Base-by-base conservation (phyloP, 257 asterid species). In the Capsicum rhomboideum region DNA sequence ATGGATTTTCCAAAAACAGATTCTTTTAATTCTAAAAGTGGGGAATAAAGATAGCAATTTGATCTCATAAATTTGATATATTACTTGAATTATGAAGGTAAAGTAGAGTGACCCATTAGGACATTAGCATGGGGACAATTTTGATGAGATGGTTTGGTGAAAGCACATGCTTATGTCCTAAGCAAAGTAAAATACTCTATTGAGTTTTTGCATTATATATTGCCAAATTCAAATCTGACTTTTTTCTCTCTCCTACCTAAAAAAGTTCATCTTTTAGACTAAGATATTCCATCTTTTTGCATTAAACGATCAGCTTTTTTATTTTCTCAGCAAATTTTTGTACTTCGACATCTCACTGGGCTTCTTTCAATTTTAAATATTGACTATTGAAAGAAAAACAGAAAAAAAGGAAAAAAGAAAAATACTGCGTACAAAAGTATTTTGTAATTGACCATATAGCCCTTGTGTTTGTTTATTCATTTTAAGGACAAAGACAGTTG, bases 121-220 rank as follows among this genome's bases (percentile, higher is more conserved):
- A 82, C 74, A 63, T 55, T 37, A 52, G 40, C 84, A 68, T 29
- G 85, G 78, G 86, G 58, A 84, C 85, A 56, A 31, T 18, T 37
- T 31, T 61, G 21, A 78, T 58, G 81, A 42, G 34, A 46, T 82
- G 16, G 85, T 77, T 86, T 54, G 85, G 85, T 82, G 78, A 79
- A 84, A 71, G 37, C 29, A 83, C 21, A 69, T 69, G 84, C 82
- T 50, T 74, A 49, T 75, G 10, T 85, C 78, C 84, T n/a, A 72
- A 69, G 56, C 78, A 78, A 84, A 86, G 74, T 80, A 83, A 85
- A 79, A 55, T 66, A 85, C n/a, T n/a, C n/a, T n/a, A n/a, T n/a
- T 21, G 53, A 86, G 52, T 61, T 63, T 21, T 26, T 75, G 44
- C 26, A 49, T 75, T 75, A 49, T 49, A 23, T 16, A 49, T 49